Evolutionary conservation across 2,329 filamentous ascomycete genomes (phyloP).

Genomic region (Fusarium secorum): DNA sequence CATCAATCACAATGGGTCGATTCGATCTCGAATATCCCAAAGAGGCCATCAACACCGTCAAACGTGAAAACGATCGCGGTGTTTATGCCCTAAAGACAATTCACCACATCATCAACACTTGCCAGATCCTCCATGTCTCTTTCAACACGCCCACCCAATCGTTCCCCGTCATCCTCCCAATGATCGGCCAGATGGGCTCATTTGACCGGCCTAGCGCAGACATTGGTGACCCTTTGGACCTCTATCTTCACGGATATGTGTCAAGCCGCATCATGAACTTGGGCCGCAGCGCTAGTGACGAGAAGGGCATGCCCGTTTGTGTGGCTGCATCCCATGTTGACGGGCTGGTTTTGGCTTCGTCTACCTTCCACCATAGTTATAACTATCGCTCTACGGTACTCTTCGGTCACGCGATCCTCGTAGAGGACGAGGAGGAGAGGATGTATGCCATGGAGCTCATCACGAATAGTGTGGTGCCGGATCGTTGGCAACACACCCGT

Average conservation of each 20-base stretch:
- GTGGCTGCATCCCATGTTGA: slow-evolving; percentile 79
- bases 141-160: slow-evolving; percentile 71
- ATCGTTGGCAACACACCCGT: slow-evolving; percentile 74
- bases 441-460: slow-evolving; percentile 80
- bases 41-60: slow-evolving; percentile 69
- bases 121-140: slow-evolving; percentile 80
- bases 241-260: slow-evolving; percentile 87
- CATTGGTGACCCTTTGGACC: slow-evolving; percentile 71
- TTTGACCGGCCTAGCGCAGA: slow-evolving; percentile 69
- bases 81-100: slow-evolving; percentile 77
- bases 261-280: slow-evolving; percentile 79
- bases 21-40: slow-evolving; percentile 67
- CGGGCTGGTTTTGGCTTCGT: slow-evolving; percentile 80
- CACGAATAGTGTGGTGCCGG: slow-evolving; percentile 75
- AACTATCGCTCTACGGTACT: slow-evolving; percentile 85
- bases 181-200: slow-evolving; percentile 85
- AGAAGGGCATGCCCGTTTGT: slow-evolving; percentile 70
- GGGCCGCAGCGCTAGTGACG: slow-evolving; percentile 45
- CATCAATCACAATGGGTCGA: slow-evolving; percentile 45
- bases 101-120: slow-evolving; percentile 76
- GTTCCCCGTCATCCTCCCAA: slow-evolving; percentile 81
- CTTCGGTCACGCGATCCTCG: slow-evolving; percentile 75
- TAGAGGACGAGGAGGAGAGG: slow-evolving; percentile 74
- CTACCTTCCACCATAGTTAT: slow-evolving; percentile 82
- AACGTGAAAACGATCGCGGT: slow-evolving; percentile 70